Percentiles rank a stretch among this genome's conserved stretches.
Conservation (phyloP, 495 filamentous ascomycete species). For the Hapsidospora chrysogenum region DNA sequence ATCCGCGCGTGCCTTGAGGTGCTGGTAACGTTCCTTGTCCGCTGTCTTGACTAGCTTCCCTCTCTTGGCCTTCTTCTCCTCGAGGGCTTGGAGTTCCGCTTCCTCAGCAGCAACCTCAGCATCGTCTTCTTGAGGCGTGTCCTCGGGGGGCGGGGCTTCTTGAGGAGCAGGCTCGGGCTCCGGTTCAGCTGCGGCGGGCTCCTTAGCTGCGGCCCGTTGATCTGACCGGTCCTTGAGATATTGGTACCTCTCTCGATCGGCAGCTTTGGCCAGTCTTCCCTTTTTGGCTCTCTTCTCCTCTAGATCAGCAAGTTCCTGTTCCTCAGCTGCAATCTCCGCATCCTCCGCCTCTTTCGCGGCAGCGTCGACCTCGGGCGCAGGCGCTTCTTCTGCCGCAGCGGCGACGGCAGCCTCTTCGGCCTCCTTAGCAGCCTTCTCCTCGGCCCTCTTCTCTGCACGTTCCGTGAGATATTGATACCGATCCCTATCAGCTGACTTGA, state of each 20-base stretch:
- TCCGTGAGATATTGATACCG: conserved; percentile 2
- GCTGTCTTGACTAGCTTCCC: conserved; percentile 2
- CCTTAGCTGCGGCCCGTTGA: conserved; percentile 6
- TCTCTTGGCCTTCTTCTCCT: conserved; percentile 19
- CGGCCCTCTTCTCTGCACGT: conserved; percentile 18
- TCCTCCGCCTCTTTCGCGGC: not conserved
- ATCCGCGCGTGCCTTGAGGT: not conserved
- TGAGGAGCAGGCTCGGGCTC: conserved; percentile 10
- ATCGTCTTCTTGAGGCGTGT: conserved; percentile 3
- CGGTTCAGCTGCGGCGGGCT: not conserved
- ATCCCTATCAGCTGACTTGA: not conserved
- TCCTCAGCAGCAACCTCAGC: conserved; percentile 16
- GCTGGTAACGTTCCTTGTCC: not conserved
- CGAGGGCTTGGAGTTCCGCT: conserved; percentile 11
- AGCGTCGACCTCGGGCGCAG: not conserved
- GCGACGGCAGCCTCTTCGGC: conserved; percentile 14
- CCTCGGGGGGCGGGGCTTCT: no score
- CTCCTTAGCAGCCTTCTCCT: conserved; percentile 15
- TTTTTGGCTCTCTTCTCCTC: conserved; percentile 8
- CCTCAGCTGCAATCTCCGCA: conserved; percentile 2
- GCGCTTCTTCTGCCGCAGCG: not conserved
- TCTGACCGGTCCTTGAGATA: conserved; percentile 16
- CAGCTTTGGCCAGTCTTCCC: conserved; percentile 11
- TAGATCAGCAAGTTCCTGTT: conserved; percentile 11
- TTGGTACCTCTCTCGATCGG: conserved; percentile 17